A percentile compares a stretch with the other conserved stretches of the same genome.
Evolutionary conservation across 2,329 filamentous ascomycete genomes (phyloP).

Genomic region (Fusarium agapanthi): DNA sequence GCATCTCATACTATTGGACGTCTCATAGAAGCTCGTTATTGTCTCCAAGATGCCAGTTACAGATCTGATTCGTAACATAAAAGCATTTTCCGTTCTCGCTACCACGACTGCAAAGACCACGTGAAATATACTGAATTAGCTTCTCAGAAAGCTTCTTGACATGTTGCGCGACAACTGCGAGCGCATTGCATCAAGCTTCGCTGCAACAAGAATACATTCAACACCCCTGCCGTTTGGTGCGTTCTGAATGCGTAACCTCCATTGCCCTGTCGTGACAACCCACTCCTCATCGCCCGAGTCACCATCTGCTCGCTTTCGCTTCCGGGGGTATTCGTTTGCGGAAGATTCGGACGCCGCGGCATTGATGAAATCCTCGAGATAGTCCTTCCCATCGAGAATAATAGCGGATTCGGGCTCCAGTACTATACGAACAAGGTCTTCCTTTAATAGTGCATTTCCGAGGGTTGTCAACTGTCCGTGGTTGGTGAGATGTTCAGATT

Average conservation of each 20-base stretch:
- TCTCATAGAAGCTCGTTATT: background rate
- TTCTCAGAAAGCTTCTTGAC: slow-evolving; percentile 67
- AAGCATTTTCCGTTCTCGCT: background rate
- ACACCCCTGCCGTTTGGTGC: slow-evolving; percentile 60
- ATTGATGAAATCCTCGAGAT: slow-evolving; percentile 42
- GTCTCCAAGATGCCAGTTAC: background rate
- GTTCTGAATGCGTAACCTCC: slow-evolving; percentile 73
- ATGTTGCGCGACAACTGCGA: slow-evolving; percentile 73
- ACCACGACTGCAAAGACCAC: background rate
- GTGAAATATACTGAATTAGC: slow-evolving; percentile 11
- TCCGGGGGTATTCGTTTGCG: slow-evolving; percentile 50
- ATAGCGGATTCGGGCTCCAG: slow-evolving; percentile 69
- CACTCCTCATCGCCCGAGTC: slow-evolving; percentile 57
- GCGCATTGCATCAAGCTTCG: slow-evolving; percentile 78
- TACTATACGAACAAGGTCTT: slow-evolving; percentile 72
- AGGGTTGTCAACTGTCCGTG: slow-evolving; percentile 73
- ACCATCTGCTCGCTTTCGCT: slow-evolving; percentile 55
- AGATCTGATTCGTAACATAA: background rate
- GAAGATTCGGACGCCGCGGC: slow-evolving; percentile 41
- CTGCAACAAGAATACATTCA: slow-evolving; percentile 78
- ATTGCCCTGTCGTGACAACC: slow-evolving; percentile 75
- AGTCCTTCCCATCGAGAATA: slow-evolving; percentile 64
- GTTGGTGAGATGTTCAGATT: slow-evolving; percentile 49
- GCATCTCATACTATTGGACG: background rate
- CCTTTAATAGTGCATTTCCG: slow-evolving; percentile 73